Conservation (phyloP, 805 yeast genomes). For the Candida gorgasii region DNA sequence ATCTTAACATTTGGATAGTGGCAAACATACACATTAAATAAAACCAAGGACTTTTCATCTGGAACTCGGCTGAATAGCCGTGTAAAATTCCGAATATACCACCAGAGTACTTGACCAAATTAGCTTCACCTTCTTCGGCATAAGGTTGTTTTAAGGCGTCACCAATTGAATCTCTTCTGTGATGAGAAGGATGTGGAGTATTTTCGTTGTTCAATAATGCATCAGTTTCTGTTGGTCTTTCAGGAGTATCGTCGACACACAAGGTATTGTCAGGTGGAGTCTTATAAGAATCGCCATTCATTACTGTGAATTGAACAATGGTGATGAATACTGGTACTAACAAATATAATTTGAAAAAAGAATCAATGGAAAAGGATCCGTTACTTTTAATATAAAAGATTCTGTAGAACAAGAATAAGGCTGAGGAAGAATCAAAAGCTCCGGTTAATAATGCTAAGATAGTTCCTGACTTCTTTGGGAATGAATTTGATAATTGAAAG, state of each 20-base stretch:
- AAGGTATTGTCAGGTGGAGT: conserved; percentile 32
- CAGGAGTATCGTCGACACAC: conserved; percentile 24
- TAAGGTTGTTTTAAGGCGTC: conserved; percentile 57
- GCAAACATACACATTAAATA: conserved; percentile 48
- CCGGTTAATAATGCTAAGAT: conserved; percentile 57
- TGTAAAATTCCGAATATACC: conserved; percentile 57
- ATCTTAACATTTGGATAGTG: conserved; percentile 57
- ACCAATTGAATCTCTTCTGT: conserved; percentile 55
- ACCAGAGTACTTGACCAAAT: conserved; percentile 35
- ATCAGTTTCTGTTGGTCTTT: conserved; percentile 20
- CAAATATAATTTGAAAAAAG: conserved; percentile 49
- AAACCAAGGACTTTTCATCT: conserved; percentile 56
- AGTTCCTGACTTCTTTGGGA: conserved; percentile 54
- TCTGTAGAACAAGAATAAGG: conserved; percentile 52
- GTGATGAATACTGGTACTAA: conserved; percentile 52
- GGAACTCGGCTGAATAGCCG: conserved; percentile 50
- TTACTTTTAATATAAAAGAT: conserved; percentile 35
- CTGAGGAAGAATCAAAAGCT: conserved; percentile 60
- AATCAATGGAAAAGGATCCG: conserved; percentile 37
- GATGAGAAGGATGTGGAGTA: conserved; percentile 6
- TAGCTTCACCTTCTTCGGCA: conserved; percentile 49
- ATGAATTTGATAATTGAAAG: conserved; percentile 57
- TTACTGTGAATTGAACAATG: conserved; percentile 43
- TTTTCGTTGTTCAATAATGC: conserved; percentile 19
- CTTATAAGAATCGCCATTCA: conserved; percentile 54